Percentiles rank a stretch among this genome's conserved stretches.
These are phyloP conservation scores for Chaetomium tenue DNA, from an alignment of 495 filamentous ascomycete genomes.

Conservation along the genomic window DNA sequence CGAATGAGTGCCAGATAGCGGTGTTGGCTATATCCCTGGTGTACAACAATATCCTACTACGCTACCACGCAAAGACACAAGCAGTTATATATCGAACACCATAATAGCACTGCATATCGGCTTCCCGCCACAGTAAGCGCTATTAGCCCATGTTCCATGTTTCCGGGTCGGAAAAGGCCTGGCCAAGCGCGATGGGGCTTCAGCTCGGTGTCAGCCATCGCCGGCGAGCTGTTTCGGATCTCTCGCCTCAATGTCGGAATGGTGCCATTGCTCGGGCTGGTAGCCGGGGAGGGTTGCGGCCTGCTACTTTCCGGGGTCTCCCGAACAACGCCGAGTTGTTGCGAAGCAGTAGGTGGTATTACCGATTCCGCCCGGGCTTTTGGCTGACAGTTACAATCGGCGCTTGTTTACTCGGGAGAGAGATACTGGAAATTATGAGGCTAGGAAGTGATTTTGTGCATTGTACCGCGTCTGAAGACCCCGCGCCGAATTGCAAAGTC, in stretches of 20 bases:
- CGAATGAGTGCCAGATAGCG: neutral
- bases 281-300: neutral
- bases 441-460: no score
- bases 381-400: no score
- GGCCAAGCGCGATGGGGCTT: neutral
- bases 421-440: no score
- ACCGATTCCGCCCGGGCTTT: neutral
- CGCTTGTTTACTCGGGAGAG: no score
- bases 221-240: neutral
- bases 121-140: neutral
- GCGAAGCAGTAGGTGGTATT: neutral
- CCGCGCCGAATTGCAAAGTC: no score
- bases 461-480: no score
- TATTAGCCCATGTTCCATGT: neutral
- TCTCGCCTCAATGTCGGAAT: neutral
- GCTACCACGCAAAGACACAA: neutral
- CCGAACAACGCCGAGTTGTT: conserved; percentile 1
- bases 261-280: neutral
- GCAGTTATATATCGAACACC: neutral
- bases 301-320: neutral
- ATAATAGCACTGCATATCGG: no score
- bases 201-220: neutral
- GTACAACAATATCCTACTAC: neutral
- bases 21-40: neutral
- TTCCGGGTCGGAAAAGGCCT: no score